Evolutionary conservation across 805 yeast species (phyloP).

Genomic region (Lachancea sp.): DNA sequence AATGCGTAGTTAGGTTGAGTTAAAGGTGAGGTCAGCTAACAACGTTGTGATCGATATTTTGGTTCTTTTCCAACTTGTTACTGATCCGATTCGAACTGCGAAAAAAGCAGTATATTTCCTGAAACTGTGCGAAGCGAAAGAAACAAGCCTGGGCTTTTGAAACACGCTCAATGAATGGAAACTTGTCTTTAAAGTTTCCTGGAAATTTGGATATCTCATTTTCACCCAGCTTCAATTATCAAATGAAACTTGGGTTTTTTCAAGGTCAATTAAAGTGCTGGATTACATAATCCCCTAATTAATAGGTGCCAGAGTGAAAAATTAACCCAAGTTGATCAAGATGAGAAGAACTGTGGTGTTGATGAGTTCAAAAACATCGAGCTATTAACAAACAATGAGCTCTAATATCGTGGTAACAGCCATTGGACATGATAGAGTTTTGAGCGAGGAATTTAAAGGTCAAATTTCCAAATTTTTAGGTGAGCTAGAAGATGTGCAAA

Average conservation of each 20-base stretch:
- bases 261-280: neutral
- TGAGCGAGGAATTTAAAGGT: conserved; percentile 4
- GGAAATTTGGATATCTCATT: neutral
- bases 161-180: too few relatives aligned
- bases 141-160: too few relatives aligned
- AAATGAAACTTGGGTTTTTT: neutral
- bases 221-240: neutral
- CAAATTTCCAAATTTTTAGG: conserved; percentile 1
- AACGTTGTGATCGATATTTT: too few relatives aligned
- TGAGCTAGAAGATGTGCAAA: neutral
- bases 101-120: too few relatives aligned
- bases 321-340: neutral
- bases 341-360: neutral
- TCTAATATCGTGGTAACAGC: conserved; percentile 11
- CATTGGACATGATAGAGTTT: conserved; percentile 12
- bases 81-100: too few relatives aligned
- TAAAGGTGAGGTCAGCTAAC: too few relatives aligned
- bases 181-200: too few relatives aligned
- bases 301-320: neutral
- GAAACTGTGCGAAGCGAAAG: too few relatives aligned
- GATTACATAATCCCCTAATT: neutral
- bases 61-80: too few relatives aligned
- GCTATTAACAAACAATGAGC: neutral
- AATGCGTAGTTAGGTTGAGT: neutral
- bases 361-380: neutral